A percentile compares a stretch with the other conserved stretches of the same genome.
phyloP scores from a whole-genome alignment of 2,329 filamentous ascomycete species.

The Neobulgaria alba region DNA sequence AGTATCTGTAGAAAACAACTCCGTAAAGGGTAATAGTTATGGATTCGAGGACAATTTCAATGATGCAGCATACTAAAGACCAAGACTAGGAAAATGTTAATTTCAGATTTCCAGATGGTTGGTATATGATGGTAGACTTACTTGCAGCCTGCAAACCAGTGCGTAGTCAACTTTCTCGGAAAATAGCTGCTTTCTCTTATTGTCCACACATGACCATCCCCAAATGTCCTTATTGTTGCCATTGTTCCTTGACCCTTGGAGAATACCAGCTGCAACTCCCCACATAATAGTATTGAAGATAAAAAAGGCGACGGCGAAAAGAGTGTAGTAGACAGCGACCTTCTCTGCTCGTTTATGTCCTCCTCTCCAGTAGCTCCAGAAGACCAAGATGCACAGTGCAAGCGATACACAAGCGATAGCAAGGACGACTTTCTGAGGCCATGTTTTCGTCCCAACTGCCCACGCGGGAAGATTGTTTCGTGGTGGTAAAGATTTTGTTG shows the following conservation, averaged over 20 bases:
- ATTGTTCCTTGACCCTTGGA: conserved; percentile 69
- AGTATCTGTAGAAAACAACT: conserved; percentile 94
- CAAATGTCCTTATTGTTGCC: conserved; percentile 81
- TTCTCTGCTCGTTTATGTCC: conserved; percentile 88
- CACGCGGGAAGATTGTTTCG: conserved; percentile 80
- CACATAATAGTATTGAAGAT: conserved; percentile 89
- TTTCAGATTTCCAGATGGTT: conserved; percentile 1
- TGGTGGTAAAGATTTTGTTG: conserved; percentile 64
- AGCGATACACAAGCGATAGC: conserved; percentile 74
- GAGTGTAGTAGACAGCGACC: conserved; percentile 87
- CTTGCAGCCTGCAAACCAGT: conserved; percentile 82
- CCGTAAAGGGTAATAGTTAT: conserved; percentile 90
- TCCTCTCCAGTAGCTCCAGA: conserved; percentile 79
- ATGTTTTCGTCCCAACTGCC: conserved; percentile 69
- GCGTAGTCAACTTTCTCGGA: conserved; percentile 75
- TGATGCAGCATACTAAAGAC: conserved; percentile 92
- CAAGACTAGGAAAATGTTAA: conserved; percentile 58
- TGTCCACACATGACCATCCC: conserved; percentile 96
- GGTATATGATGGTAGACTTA: conserved; percentile 32
- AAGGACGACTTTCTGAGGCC: conserved; percentile 84
- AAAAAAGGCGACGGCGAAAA: conserved; percentile 91
- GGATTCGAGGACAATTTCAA: conserved; percentile 87
- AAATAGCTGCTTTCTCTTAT: conserved; percentile 71
- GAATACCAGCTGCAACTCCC: conserved; percentile 74
- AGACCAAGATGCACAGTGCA: conserved; percentile 66